Evolutionary conservation across 768 basidiomycete species (phyloP), one percentile per base, ranked within the genome.

Genomic region (Podaxis rugospora): DNA sequence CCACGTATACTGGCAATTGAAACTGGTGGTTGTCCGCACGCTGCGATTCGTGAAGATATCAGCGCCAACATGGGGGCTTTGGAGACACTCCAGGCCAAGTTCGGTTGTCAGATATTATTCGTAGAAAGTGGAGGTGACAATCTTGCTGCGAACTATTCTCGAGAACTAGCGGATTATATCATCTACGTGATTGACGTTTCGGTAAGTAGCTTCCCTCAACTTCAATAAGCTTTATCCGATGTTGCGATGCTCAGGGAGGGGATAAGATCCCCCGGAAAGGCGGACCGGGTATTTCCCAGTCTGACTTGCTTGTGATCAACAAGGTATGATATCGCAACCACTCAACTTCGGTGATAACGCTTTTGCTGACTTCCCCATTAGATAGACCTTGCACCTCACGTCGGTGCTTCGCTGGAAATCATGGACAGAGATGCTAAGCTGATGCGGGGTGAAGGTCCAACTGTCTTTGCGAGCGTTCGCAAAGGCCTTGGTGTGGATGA

Each of bases 251-350:
- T 21, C 64, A 92, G 90, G 96, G 97, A 9, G 96, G 96, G 0
- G 96, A 99, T 76, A 99, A 99, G 75, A 95, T 99, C 64, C 97
- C 97, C 21, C 82, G 96, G 23, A 99, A 99, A 77, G 96, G 97
- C 4, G 97, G 96, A 1, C 97, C 96, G 1, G 97, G 96, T 9
- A 98, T 99, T 66, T 95, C 94, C 1, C 91, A 95, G 69, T 96
- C 94, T 1, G 97, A 98, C 75, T 78, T 99, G 10, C 77, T 99
- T 57, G 86, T 99, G 25, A 86, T 98, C 66, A 98, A 98, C 80
- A 99, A 99, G 83, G 95, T 89, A 32, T 32, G 28, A 32, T 37
- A 23, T 39, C 13, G 14, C 51, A 5, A 13, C 21, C 23, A 13
- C 21, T 10, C 1, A 52, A 55, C 9, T 39, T 40, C 55, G 16